Base-by-base conservation (phyloP, 2,329 filamentous ascomycete species). In the Alternaria incomplexa region DNA sequence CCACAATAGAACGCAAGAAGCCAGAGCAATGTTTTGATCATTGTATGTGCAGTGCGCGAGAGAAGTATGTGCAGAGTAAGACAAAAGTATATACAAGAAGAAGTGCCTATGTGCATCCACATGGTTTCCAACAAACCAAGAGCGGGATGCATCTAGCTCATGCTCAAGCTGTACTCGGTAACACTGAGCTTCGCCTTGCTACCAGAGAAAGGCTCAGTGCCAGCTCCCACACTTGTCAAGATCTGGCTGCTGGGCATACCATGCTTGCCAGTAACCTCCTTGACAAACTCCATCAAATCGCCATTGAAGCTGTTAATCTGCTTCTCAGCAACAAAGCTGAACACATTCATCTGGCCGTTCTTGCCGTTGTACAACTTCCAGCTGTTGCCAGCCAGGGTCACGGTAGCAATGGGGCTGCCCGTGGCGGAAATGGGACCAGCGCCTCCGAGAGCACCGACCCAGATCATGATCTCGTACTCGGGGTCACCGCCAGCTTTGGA, bases 381-480 rank as follows among this genome's bases (percentile, higher is more conserved):
- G n/a, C 72, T 77, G 28, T 79, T 75, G 44, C 86, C 87, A 43
- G 77, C 86, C 60, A 90, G 81, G 12, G 81, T 86, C 12, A 84
- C 81, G 1, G 83, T 87, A 4, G 84, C 86, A 66, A 89, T 81
- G 6, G 86, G 69, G 17, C 79, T 80, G 54, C 87, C 87, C 30
- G 82, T 88, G 54, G 75, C 82, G 59, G 88, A 87, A 80, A 90
- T 88, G 23, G 87, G 86, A 6, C 87, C 86, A 2, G 86, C 86
- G 54, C 85, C 84, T 25, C 85, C 87, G 47, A 88, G 77, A 28
- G 85, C 86, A 4, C 81, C 85, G 48, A 89, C 81, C 88, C 89
- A 91, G 67, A 91, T 83, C 88, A 91, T 91, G 69, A 90, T 81
- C 77, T 90, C 89, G 72, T 87, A 89, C 69, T 87, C 81, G n/a